These are phyloP conservation scores for Micractinium sp. DNA, from an alignment of 139 green algal genomes.

Conservation along the genomic window DNA sequence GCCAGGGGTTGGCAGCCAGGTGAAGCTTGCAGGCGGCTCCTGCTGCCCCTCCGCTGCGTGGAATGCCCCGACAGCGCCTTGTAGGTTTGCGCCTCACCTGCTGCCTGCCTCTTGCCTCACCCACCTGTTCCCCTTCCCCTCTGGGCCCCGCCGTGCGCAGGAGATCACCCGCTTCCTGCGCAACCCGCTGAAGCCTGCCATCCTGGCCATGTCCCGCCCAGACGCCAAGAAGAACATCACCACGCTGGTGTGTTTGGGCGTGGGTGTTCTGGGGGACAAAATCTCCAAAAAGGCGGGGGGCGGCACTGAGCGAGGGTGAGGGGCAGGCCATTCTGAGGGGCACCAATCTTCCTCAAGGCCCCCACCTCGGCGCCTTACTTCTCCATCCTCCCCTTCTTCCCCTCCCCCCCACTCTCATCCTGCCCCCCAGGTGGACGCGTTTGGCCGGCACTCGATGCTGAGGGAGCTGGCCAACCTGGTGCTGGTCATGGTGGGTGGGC, in stretches of 20 bases:
- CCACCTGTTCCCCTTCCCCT: background rate
- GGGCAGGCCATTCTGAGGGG: too few relatives aligned
- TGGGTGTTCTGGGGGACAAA: too few relatives aligned
- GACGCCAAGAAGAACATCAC: slow-evolving; percentile 98
- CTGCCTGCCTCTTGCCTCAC: background rate
- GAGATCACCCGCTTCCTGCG: slow-evolving; percentile 85
- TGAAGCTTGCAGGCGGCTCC: background rate
- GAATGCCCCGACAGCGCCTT: too few relatives aligned
- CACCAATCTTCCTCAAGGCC: too few relatives aligned
- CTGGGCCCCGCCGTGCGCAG: slow-evolving; percentile 9
- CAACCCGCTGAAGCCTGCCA: slow-evolving; percentile 93
- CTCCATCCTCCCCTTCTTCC: background rate
- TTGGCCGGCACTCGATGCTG: slow-evolving; percentile 77
- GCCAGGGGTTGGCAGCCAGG: background rate
- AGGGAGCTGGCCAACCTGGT: slow-evolving; percentile 94
- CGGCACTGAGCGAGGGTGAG: too few relatives aligned
- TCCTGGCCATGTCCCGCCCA: slow-evolving; percentile 92
- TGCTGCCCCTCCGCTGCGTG: too few relatives aligned
- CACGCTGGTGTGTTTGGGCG: too few relatives aligned
- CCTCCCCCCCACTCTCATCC: background rate
- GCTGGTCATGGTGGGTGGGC: slow-evolving; percentile 84
- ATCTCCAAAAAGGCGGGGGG: background rate
- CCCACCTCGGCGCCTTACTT: too few relatives aligned
- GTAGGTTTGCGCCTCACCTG: background rate
- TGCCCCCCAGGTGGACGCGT: slow-evolving; percentile 56